Conservation (phyloP, 2,329 filamentous ascomycete genomes). For the Trichoderma atrobrunneum region DNA sequence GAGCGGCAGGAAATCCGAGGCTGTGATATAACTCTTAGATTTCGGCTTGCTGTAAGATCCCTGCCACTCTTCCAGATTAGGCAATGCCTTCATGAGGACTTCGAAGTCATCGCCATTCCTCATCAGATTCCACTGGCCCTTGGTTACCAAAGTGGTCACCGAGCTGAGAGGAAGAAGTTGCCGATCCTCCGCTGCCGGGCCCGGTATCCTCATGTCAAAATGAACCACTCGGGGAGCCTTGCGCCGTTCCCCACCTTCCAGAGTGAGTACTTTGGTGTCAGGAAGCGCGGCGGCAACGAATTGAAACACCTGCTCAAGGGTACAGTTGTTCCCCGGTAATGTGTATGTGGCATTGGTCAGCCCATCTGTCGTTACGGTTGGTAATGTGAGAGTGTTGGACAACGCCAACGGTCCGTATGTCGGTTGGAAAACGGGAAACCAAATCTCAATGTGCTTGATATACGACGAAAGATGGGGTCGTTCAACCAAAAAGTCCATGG, state of each 20-base stretch:
- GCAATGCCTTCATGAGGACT: slow-evolving; percentile 59
- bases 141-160: slow-evolving; percentile 66
- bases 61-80: slow-evolving; percentile 62
- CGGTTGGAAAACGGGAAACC: slow-evolving; percentile 72
- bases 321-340: slow-evolving; percentile 63
- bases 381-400: slow-evolving; percentile 45
- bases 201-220: slow-evolving; percentile 28
- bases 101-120: slow-evolving; percentile 61
- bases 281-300: slow-evolving; percentile 60
- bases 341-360: slow-evolving; percentile 58
- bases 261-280: slow-evolving; percentile 62
- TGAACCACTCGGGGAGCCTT: slow-evolving; percentile 65
- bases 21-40: slow-evolving; percentile 68
- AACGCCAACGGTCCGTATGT: slow-evolving; percentile 45
- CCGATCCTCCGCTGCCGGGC: slow-evolving; percentile 29
- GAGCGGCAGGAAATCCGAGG: slow-evolving; percentile 60
- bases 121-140: slow-evolving; percentile 76
- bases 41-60: slow-evolving; percentile 69
- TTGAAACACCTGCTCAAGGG: slow-evolving; percentile 65
- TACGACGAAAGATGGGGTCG: slow-evolving; percentile 60
- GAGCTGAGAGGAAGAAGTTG: slow-evolving; percentile 48
- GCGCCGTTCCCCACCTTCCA: slow-evolving; percentile 74
- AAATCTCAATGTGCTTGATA: slow-evolving; percentile 71
- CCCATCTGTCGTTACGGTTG: slow-evolving; percentile 54
- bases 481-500: slow-evolving; percentile 57